Percentiles rank a stretch among this genome's conserved stretches.
These are phyloP conservation scores for Brasenia schreberi DNA, from an alignment of 164 flowering plant species.

Conservation along the genomic window DNA sequence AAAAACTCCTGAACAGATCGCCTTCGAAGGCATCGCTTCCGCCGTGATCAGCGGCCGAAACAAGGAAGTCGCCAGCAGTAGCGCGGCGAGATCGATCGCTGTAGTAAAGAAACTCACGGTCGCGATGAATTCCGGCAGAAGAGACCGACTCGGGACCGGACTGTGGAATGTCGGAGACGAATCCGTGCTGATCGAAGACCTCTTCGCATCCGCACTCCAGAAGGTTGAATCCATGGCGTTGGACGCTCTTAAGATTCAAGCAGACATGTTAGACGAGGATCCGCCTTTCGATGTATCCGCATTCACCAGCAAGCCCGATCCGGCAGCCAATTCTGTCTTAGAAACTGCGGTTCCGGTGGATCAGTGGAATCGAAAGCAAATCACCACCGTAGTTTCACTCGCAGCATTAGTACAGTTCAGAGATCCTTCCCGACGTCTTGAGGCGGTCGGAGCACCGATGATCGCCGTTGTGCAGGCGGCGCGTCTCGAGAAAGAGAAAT, in stretches of 20 bases:
- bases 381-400: conserved; percentile 15
- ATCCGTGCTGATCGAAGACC: conserved; percentile 47
- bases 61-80: conserved; percentile 88
- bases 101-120: conserved; percentile 54
- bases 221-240: conserved; percentile 68
- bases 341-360: conserved; percentile 45
- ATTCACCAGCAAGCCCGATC: conserved; percentile 11
- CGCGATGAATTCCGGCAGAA: conserved; percentile 56
- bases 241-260: conserved; percentile 75
- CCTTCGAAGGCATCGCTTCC: conserved; percentile 91
- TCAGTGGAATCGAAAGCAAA: conserved; percentile 32
- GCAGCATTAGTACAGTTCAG: conserved; percentile 50
- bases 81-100: conserved; percentile 67
- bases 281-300: conserved; percentile 84
- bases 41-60: conserved; percentile 77
- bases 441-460: conserved; percentile 78
- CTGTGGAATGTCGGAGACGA: conserved; percentile 66
- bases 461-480: conserved; percentile 48
- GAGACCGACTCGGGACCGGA: conserved; percentile 67
- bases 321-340: conserved; percentile 16
- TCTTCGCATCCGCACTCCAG: conserved; percentile 75
- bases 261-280: conserved; percentile 76
- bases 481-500: conserved; percentile 3
- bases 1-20: conserved; percentile 86
- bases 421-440: conserved; percentile 68